Evolutionary conservation across 169 alveolate species (phyloP).

Genomic region (Cryptosporidium canis): DNA sequence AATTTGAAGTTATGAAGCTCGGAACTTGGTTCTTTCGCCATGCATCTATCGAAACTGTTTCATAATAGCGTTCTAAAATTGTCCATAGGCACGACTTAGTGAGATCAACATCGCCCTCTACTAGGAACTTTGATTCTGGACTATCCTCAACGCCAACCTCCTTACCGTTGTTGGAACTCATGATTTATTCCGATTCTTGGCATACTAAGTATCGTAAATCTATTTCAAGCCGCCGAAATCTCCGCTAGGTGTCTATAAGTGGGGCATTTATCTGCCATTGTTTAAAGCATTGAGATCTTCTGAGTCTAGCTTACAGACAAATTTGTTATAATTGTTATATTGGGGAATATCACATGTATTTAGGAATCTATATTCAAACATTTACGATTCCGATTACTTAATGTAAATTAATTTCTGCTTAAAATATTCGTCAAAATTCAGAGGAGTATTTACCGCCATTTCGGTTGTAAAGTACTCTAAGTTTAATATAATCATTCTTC

Average conservation of each 20-base stretch:
- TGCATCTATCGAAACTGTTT: slow-evolving; percentile 82
- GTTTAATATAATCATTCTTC: background rate
- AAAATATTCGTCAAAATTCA: too few relatives aligned
- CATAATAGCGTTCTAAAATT: slow-evolving; percentile 81
- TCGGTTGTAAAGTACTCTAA: background rate
- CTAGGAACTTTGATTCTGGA: slow-evolving; percentile 80
- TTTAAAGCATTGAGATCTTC: background rate
- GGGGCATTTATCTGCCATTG: background rate
- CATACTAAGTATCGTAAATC: background rate
- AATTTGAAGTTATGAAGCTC: slow-evolving; percentile 84
- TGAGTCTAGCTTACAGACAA: background rate
- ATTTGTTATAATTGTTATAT: too few relatives aligned
- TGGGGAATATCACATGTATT: too few relatives aligned
- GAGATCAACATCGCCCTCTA: slow-evolving; percentile 77
- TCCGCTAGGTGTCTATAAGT: slow-evolving; percentile 2
- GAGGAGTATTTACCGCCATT: background rate
- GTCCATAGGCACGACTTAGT: slow-evolving; percentile 83
- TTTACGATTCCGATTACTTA: too few relatives aligned
- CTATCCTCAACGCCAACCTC: slow-evolving; percentile 83
- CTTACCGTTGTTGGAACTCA: slow-evolving; percentile 75
- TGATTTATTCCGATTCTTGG: background rate
- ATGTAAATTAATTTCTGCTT: too few relatives aligned
- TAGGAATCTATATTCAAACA: too few relatives aligned
- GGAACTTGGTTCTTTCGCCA: slow-evolving; percentile 86
- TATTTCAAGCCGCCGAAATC: background rate